phyloP scores from a whole-genome alignment of 192 early-diverging fungal species.

The Coemansia sp. region DNA sequence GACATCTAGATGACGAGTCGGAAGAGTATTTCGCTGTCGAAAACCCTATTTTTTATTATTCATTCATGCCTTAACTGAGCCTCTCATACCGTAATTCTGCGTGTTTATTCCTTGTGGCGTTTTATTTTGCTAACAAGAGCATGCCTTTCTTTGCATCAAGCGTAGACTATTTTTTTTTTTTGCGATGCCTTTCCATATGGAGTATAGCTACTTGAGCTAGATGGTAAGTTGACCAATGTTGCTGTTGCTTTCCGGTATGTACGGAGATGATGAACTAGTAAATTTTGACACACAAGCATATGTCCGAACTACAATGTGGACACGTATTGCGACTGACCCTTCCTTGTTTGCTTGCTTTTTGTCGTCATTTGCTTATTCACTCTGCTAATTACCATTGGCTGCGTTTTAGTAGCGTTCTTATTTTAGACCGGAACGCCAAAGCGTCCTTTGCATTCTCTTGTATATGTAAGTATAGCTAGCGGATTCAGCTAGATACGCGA shows the following conservation, averaged over 20 bases:
- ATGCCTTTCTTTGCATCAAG: background rate
- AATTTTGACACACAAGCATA: slow-evolving; percentile 48
- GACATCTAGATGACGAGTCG: slow-evolving; percentile 79
- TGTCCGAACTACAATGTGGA: slow-evolving; percentile 49
- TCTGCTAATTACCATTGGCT: slow-evolving; percentile 1
- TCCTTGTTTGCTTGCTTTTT: background rate
- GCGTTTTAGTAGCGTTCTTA: background rate
- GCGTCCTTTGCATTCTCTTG: background rate
- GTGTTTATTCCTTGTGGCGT: background rate
- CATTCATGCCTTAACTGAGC: slow-evolving; percentile 69
- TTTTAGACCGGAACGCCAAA: background rate
- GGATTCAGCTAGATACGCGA: no score
- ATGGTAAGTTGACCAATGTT: background rate
- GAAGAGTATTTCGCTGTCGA: slow-evolving; percentile 75
- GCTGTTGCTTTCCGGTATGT: background rate
- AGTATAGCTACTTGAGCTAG: no score
- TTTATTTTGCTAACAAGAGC: background rate
- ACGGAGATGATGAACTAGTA: slow-evolving; percentile 33
- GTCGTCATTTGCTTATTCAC: background rate
- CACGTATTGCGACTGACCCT: slow-evolving; percentile 35
- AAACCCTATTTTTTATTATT: slow-evolving; percentile 62
- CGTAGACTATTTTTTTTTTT: background rate
- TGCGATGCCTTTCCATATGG: background rate
- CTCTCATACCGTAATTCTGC: background rate
- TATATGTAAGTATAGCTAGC: slow-evolving; percentile 7